phyloP scores from a whole-genome alignment of 2,329 filamentous ascomycete species.

The Cordyceps fumosorosea region DNA sequence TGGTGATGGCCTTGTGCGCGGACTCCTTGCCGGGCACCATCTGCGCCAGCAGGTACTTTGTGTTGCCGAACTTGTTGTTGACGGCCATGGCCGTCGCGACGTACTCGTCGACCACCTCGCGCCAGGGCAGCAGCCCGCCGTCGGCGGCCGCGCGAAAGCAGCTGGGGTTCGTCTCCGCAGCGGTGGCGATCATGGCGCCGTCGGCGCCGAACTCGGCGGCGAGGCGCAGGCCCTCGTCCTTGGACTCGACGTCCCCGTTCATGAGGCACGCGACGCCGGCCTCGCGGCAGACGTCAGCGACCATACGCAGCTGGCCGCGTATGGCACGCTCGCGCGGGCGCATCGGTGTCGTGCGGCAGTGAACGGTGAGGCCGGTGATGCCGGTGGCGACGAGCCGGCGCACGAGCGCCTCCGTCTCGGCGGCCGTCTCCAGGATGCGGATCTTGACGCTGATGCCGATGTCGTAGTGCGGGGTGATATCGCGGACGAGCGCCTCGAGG shows the following conservation, averaged over 20 bases:
- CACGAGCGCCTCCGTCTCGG: constrained; percentile 71
- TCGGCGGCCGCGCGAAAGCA: constrained; percentile 67
- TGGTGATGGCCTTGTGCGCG: constrained; percentile 54
- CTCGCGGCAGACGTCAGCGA: constrained; percentile 71
- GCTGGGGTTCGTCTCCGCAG: constrained; percentile 85
- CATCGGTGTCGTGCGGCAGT: constrained; percentile 96
- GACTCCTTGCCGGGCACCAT: constrained; percentile 75
- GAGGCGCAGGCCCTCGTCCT: constrained; percentile 65
- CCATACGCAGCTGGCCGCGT: constrained; percentile 76
- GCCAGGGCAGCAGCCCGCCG: constrained; percentile 68
- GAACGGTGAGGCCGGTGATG: constrained; percentile 85
- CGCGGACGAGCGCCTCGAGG: constrained; percentile 70
- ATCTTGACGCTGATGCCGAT: constrained; percentile 98
- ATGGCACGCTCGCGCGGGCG: constrained; percentile 83
- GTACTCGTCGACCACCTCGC: constrained; percentile 70
- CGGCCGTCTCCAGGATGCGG: constrained; percentile 70
- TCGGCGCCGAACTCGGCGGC: constrained; percentile 78
- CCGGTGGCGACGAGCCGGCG: constrained; percentile 74
- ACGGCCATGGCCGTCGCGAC: constrained; percentile 65
- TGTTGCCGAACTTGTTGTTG: constrained; percentile 85
- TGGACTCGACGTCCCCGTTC: constrained; percentile 82
- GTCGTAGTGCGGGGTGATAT: constrained; percentile 69
- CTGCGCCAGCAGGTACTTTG: constrained; percentile 82
- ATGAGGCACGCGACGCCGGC: constrained; percentile 88
- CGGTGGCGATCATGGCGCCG: constrained; percentile 93